A percentile compares a stretch with the other conserved stretches of the same genome.
Conservation (phyloP, 345 rosid genomes). For the Euphorbia lathyris region DNA sequence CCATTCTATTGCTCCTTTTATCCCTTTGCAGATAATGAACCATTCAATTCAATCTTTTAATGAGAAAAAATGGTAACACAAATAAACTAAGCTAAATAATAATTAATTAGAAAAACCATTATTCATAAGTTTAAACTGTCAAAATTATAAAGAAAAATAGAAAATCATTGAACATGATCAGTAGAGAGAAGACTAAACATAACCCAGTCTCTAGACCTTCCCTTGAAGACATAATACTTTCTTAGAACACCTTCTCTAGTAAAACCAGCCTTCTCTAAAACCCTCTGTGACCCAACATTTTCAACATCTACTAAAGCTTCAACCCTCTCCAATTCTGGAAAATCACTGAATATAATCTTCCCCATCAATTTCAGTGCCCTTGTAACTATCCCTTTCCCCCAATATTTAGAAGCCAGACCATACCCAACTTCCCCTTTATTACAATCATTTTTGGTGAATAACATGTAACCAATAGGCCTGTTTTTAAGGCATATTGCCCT, state of each 20-base stretch:
- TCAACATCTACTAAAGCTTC: constrained; percentile 60
- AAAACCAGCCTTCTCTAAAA: constrained; percentile 67
- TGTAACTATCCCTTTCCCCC: constrained; percentile 62
- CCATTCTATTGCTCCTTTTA: too few species aligned
- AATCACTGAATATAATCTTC: constrained; percentile 42
- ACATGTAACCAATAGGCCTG: constrained; percentile 50
- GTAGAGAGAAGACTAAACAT: constrained; percentile 59
- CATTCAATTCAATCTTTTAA: too few species aligned
- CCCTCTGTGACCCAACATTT: constrained; percentile 58
- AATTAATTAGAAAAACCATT: too few species aligned
- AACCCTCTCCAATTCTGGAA: constrained; percentile 53
- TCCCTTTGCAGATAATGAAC: too few species aligned
- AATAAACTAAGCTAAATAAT: too few species aligned
- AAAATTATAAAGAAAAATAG: not conserved
- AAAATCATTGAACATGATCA: constrained; percentile 28
- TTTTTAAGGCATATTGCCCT: constrained; percentile 55
- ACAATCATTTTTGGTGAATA: constrained; percentile 41
- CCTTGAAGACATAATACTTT: constrained; percentile 41
- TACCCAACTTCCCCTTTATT: constrained; percentile 52
- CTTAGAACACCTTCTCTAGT: constrained; percentile 58
- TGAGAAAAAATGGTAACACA: too few species aligned
- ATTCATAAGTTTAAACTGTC: too few species aligned
- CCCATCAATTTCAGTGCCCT: constrained; percentile 48
- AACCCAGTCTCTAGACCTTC: constrained; percentile 49
- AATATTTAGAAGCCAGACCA: constrained; percentile 39